These are phyloP conservation scores for Aspergillus thermomutatus DNA, from an alignment of 2,329 filamentous ascomycete species.

Conservation along the genomic window DNA sequence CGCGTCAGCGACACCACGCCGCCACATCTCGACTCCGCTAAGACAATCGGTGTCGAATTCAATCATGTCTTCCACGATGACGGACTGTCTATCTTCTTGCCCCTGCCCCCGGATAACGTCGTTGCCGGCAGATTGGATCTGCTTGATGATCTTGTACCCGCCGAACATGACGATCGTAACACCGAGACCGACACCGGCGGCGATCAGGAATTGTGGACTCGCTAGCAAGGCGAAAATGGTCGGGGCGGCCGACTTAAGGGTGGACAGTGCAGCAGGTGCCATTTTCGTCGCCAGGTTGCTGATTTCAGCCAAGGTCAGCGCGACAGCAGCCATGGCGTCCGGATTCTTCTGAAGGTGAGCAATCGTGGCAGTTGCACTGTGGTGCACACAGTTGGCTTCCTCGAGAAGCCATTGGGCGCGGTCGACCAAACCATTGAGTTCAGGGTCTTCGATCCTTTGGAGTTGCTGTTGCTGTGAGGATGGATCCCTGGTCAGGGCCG, in stretches of 20 bases:
- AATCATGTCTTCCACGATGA: slow-evolving; percentile 55
- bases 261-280: slow-evolving; percentile 71
- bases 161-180: slow-evolving; percentile 96
- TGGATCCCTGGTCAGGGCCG: slow-evolving; percentile 34
- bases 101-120: slow-evolving; percentile 4
- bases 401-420: slow-evolving; percentile 75
- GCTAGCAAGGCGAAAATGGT: slow-evolving; percentile 82
- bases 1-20: slow-evolving; percentile 60
- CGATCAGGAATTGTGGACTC: slow-evolving; percentile 91
- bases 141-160: slow-evolving; percentile 96
- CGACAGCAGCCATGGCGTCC: slow-evolving; percentile 89
- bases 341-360: slow-evolving; percentile 75
- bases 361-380: slow-evolving; percentile 80
- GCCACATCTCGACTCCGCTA: slow-evolving; percentile 61
- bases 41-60: slow-evolving; percentile 50
- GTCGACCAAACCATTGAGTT: slow-evolving; percentile 65
- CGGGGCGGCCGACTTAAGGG: slow-evolving; percentile 77
- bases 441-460: slow-evolving; percentile 50
- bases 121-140: slow-evolving; percentile 53
- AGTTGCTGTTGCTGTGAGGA: slow-evolving; percentile 16
- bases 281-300: slow-evolving; percentile 78
- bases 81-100: slow-evolving; percentile 16
- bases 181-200: slow-evolving; percentile 81
- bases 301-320: slow-evolving; percentile 86
- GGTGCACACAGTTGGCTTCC: slow-evolving; percentile 84